phyloP scores from a whole-genome alignment of 2,329 filamentous ascomycete genomes.

The Aspergillus alliaceus region DNA sequence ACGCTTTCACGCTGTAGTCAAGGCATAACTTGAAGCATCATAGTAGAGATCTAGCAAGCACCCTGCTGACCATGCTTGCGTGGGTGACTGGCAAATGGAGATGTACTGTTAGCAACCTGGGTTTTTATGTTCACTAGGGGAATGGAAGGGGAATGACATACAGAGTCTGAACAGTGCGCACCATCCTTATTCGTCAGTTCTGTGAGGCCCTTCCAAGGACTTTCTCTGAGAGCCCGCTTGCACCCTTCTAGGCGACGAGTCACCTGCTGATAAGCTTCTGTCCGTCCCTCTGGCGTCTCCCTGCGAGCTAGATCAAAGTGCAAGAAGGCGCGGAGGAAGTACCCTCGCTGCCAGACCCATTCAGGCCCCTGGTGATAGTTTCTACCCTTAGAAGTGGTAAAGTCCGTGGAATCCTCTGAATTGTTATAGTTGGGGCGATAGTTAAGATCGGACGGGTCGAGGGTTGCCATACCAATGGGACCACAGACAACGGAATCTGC shows the following conservation, averaged over 20 bases:
- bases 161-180: conserved; percentile 80
- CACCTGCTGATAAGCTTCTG: conserved; percentile 92
- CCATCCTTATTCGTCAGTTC: conserved; percentile 93
- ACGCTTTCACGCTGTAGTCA: conserved; percentile 1
- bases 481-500: conserved; percentile 79
- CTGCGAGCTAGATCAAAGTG: conserved; percentile 83
- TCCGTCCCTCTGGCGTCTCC: conserved; percentile 64
- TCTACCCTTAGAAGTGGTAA: conserved; percentile 86
- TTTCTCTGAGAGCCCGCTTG: conserved; percentile 78
- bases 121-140: background rate
- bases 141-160: conserved; percentile 48
- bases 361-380: conserved; percentile 99
- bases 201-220: conserved; percentile 84
- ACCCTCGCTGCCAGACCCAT: conserved; percentile 97
- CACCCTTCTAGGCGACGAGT: conserved; percentile 79
- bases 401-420: conserved; percentile 87
- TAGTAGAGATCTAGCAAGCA: conserved; percentile 96
- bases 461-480: conserved; percentile 90
- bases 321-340: conserved; percentile 86
- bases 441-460: conserved; percentile 88
- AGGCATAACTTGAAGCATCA: conserved; percentile 64
- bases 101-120: conserved; percentile 9
- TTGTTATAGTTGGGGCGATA: conserved; percentile 96
- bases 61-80: conserved; percentile 93
- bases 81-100: conserved; percentile 66